Evolutionary conservation across 139 green algal genomes (phyloP).

Genomic region (Coelastrella sp.): DNA sequence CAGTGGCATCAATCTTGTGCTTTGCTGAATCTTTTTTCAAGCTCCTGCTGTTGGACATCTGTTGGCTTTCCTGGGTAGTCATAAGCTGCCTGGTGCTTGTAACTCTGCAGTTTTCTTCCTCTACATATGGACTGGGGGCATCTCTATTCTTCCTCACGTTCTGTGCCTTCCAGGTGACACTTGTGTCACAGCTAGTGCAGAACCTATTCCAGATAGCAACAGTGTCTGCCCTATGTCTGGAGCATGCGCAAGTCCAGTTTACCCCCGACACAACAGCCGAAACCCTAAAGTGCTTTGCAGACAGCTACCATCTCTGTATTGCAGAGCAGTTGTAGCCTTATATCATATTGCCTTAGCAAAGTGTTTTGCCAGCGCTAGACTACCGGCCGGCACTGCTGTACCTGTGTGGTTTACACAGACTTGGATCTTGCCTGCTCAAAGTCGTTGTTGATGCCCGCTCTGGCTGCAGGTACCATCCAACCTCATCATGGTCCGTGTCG

Average conservation of each 20-base stretch:
- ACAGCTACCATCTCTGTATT: no score
- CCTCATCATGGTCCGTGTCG: constrained; percentile 60
- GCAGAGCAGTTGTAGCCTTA: no score
- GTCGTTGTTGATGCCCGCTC: background rate
- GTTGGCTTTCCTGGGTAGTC: background rate
- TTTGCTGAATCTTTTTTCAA: no score
- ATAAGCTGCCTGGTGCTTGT: background rate
- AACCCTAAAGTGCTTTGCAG: no score
- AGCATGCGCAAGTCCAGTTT: no score
- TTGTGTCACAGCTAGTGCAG: constrained; percentile 23
- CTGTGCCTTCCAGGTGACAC: constrained; percentile 33
- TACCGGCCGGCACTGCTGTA: background rate
- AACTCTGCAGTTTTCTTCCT: background rate
- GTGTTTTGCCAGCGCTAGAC: no score
- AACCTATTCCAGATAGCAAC: background rate
- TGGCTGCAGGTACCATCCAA: constrained; percentile 66
- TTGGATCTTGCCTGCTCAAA: background rate
- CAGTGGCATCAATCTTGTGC: no score
- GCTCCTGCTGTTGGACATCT: background rate
- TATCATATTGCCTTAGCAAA: no score
- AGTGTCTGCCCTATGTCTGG: background rate
- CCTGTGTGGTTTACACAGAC: background rate
- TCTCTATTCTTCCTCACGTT: constrained; percentile 29
- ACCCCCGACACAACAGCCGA: no score
- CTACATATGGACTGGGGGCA: constrained; percentile 74